Evolutionary conservation across 2,329 filamentous ascomycete species (phyloP).

Genomic region (Fusarium goolgardi): DNA sequence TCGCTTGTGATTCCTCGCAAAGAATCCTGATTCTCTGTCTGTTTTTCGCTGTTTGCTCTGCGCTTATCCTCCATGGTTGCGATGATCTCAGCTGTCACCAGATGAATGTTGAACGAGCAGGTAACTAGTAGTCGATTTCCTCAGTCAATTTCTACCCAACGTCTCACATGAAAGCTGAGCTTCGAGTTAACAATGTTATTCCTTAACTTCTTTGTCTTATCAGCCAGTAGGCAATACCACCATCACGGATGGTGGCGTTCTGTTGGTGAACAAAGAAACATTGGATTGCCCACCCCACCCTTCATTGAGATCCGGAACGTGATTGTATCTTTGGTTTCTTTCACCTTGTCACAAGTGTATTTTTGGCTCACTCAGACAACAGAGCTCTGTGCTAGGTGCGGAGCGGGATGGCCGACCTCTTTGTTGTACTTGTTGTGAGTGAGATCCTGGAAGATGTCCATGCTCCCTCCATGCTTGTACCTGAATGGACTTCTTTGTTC

Average conservation of each 20-base stretch:
- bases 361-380: slow-evolving; percentile 7
- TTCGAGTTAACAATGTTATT: neutral
- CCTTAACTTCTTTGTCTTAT: slow-evolving; percentile 22
- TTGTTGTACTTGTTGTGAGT: slow-evolving; percentile 40
- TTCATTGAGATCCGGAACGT: slow-evolving; percentile 1
- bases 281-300: slow-evolving; percentile 1
- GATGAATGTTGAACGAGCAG: neutral
- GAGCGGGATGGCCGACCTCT: slow-evolving; percentile 30
- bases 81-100: neutral
- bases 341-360: neutral
- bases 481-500: slow-evolving; percentile 13
- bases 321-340: slow-evolving; percentile 1
- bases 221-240: neutral
- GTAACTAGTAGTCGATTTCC: neutral
- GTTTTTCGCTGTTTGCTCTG: slow-evolving; percentile 2
- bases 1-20: neutral
- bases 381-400: neutral
- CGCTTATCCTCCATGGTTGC: slow-evolving; percentile 16
- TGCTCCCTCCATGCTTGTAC: slow-evolving; percentile 7
- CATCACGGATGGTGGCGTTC: slow-evolving; percentile 28
- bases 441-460: slow-evolving; percentile 9
- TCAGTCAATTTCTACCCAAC: neutral
- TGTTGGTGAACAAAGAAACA: slow-evolving; percentile 40
- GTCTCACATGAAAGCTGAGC: neutral
- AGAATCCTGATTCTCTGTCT: neutral